phyloP scores from a whole-genome alignment of 257 asterid species.

The Schizonepeta tenuifolia region DNA sequence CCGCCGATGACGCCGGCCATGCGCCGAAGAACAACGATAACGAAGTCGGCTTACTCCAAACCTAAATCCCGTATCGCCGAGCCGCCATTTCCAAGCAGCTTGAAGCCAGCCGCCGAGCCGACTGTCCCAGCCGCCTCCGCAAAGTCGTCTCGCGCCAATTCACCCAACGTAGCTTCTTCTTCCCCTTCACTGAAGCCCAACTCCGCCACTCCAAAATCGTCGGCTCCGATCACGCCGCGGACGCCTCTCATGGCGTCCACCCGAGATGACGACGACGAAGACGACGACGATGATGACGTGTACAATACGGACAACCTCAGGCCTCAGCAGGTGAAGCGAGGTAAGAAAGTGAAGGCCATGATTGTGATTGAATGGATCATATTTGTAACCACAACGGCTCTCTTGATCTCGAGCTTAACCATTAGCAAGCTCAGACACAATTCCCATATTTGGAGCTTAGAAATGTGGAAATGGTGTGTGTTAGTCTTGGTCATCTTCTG shows the following conservation, averaged over 20 bases:
- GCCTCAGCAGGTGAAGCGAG: conserved; percentile 31
- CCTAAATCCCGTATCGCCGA: conserved; percentile 71
- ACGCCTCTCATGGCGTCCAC: conserved; percentile 64
- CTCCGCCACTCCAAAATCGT: conserved; percentile 33
- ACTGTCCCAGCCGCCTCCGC: conserved; percentile 33
- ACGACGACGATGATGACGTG: conserved; percentile 55
- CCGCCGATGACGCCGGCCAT: conserved; percentile 41
- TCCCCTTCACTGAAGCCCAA: conserved; percentile 26
- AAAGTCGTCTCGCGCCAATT: conserved; percentile 38
- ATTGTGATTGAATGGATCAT: conserved; percentile 51
- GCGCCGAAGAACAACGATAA: conserved; percentile 35
- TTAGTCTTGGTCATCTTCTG: conserved; percentile 58
- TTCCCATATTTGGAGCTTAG: conserved; percentile 40
- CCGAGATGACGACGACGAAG: conserved; percentile 38
- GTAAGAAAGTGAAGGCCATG: conserved; percentile 49
- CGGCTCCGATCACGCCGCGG: conserved; percentile 61
- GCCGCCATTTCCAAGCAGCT: conserved; percentile 45
- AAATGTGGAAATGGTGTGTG: conserved; percentile 74
- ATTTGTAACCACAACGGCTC: conserved; percentile 41
- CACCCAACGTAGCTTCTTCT: conserved; percentile 41
- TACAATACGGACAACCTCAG: conserved; percentile 45
- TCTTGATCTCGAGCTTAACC: conserved; percentile 48
- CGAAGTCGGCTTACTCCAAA: conserved; percentile 45
- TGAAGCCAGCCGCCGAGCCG: conserved; percentile 36
- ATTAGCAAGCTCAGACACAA: conserved; percentile 29